phyloP scores from a whole-genome alignment of 805 yeast species.

The Saturnispora quitensis region DNA sequence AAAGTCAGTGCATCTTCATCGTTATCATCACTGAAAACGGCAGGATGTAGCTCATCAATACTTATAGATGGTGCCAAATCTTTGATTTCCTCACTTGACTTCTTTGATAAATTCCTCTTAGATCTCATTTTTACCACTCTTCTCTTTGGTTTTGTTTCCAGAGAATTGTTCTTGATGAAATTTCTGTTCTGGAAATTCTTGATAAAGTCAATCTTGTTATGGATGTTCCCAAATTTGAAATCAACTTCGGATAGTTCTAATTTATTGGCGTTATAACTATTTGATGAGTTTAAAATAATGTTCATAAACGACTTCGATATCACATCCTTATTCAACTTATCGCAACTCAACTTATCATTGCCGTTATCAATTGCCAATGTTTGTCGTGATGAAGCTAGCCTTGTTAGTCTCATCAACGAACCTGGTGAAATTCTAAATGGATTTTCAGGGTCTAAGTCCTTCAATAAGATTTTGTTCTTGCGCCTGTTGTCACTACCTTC shows the following conservation, averaged over 20 bases:
- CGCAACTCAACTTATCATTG: constrained; percentile 20
- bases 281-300: constrained; percentile 20
- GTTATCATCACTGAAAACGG: not conserved
- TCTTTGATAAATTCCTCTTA: not conserved
- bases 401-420: constrained; percentile 55
- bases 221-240: constrained; percentile 25
- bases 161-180: not conserved
- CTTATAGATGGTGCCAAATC: not conserved
- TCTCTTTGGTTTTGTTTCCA: constrained; percentile 1
- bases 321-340: constrained; percentile 25
- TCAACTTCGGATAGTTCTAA: constrained; percentile 27
- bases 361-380: constrained; percentile 36
- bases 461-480: constrained; percentile 33
- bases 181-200: constrained; percentile 4
- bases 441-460: constrained; percentile 44
- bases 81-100: not conserved
- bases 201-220: constrained; percentile 20
- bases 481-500: constrained; percentile 21
- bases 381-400: constrained; percentile 66
- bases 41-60: not conserved
- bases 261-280: constrained; percentile 23
- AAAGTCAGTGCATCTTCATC: not conserved
- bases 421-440: constrained; percentile 55
- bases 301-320: constrained; percentile 28
- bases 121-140: constrained; percentile 6